Base-by-base conservation (phyloP, 768 basidiomycete genomes). In the Suillus clintonianus region DNA sequence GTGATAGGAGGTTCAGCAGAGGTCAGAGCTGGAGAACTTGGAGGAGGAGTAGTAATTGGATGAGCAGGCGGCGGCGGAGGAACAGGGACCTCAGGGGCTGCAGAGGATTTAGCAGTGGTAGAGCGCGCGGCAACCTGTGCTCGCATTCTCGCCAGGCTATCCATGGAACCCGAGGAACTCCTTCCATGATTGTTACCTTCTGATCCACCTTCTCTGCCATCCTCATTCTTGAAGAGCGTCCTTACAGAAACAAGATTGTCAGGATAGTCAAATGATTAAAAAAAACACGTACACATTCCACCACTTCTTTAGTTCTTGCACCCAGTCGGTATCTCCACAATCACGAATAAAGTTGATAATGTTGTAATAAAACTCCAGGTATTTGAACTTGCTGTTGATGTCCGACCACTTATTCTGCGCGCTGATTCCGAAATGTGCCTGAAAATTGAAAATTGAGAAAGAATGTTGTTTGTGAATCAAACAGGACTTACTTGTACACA, bases 401-500 rank as follows among this genome's bases (percentile, higher is more conserved):
- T 68, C 59, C 2, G 36, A 4, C 67, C 67, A 68, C 8, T 24
- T 13, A 1, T 15, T 42, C 27, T 61, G 42, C 6, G 61, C n/a
- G 54, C 61, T 67, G 41, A 68, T 66, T 9, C 19, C 53, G 14
- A 59, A 60, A 15, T 19, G 48, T 32, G 63, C 67, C 67, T 67
- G 41, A 15, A 22, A n/a, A 13, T 27, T 30, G 0, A 10, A 10
- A 30, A 41, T 2, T 19, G 55, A 8, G 1, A 54, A 27, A 1
- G 3, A 30, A 27, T 8, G 47, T n/a, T n/a, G n/a, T 32, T 0
- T 4, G 50, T n/a, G 45, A 6, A 10, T 30, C 0, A 62, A 53
- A 0, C 3, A 34, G 4, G 41, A 45, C 62, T 48, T 62, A 62
- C 55, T 15, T 57, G 43, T 43, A 62, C 36, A n/a, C 47, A 42